Percentiles rank a stretch among this genome's conserved stretches.
These are phyloP conservation scores for Nakazawaea pomicola DNA, from an alignment of 805 yeast species.

Conservation along the genomic window DNA sequence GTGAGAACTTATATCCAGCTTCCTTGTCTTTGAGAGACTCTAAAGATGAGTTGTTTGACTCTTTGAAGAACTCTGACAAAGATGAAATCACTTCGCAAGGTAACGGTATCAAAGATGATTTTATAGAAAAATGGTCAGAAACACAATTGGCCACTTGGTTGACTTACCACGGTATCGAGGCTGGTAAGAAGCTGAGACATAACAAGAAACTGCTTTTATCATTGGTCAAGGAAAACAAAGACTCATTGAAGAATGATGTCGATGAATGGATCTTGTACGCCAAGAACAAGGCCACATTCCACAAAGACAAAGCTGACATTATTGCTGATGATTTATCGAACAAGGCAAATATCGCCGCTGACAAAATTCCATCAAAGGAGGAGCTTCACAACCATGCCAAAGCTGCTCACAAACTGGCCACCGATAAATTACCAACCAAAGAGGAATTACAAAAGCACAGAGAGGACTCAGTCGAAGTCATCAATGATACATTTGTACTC, in stretches of 20 bases:
- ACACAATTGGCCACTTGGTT: slow-evolving; percentile 55
- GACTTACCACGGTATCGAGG: slow-evolving; percentile 35
- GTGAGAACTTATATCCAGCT: slow-evolving; percentile 39
- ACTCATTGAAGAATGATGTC: slow-evolving; percentile 33
- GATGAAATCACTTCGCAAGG: slow-evolving; percentile 30
- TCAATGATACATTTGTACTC: slow-evolving; percentile 40
- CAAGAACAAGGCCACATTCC: slow-evolving; percentile 28
- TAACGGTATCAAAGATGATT: slow-evolving; percentile 35
- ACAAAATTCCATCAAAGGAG: too few species aligned
- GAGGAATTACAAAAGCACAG: slow-evolving; percentile 14
- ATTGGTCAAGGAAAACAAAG: slow-evolving; percentile 29
- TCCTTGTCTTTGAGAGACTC: slow-evolving; percentile 25
- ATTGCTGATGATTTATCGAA: too few species aligned
- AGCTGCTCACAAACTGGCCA: too few species aligned
- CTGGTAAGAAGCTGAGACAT: slow-evolving; percentile 27
- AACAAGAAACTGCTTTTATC: slow-evolving; percentile 31
- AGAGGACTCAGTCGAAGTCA: slow-evolving; percentile 25
- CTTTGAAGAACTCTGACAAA: slow-evolving; percentile 31
- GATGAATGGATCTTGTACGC: slow-evolving; percentile 29
- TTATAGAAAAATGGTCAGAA: slow-evolving; percentile 48
- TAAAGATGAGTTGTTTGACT: slow-evolving; percentile 34
- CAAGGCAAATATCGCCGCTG: too few species aligned
- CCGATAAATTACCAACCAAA: slow-evolving; percentile 6
- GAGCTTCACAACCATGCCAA: neutral
- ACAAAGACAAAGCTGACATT: slow-evolving; percentile 14